phyloP scores from a whole-genome alignment of 2,329 filamentous ascomycete genomes.

The Aspergillus neotritici region DNA sequence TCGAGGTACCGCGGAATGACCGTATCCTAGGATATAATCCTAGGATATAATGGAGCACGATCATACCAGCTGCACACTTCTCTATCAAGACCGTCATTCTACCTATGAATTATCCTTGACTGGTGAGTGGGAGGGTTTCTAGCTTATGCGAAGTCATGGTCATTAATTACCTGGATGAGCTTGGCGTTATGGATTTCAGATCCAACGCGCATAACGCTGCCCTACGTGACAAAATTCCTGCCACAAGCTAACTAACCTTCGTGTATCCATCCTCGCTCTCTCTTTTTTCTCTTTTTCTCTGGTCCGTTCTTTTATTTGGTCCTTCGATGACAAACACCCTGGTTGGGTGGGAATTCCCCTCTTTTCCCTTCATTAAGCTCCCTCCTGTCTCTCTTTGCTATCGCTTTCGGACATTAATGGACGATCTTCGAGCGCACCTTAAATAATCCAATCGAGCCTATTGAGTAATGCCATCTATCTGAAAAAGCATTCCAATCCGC shows the following conservation, averaged over 20 bases:
- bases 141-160: constrained; percentile 7
- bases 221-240: constrained; percentile 22
- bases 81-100: too few species aligned
- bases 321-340: not conserved
- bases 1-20: too few species aligned
- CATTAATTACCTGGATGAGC: constrained; percentile 8
- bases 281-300: not conserved
- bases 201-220: constrained; percentile 16
- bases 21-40: too few species aligned
- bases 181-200: constrained; percentile 15
- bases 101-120: too few species aligned
- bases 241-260: constrained; percentile 8
- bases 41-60: too few species aligned
- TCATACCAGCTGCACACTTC: too few species aligned
- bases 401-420: too few species aligned
- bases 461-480: too few species aligned
- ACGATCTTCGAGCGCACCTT: too few species aligned
- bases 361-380: not conserved
- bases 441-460: too few species aligned
- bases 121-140: too few species aligned
- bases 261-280: constrained; percentile 7
- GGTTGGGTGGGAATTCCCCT: not conserved
- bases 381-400: not conserved
- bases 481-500: too few species aligned
- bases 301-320: not conserved